Base-by-base conservation (phyloP, 2,329 filamentous ascomycete species). In the Apiospora arundinis region DNA sequence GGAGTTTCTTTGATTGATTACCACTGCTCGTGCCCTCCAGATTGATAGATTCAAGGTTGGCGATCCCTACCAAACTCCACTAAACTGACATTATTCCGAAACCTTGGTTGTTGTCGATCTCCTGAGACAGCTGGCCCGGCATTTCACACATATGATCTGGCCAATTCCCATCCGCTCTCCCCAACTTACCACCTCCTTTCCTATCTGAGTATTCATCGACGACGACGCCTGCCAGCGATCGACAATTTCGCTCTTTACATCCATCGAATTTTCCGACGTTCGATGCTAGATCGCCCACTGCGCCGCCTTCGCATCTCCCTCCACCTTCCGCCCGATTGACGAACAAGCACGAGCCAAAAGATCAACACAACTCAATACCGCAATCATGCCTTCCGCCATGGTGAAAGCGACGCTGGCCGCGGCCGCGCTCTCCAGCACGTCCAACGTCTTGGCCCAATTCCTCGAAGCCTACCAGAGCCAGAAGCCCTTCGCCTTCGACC, bases 371-470 rank as follows among this genome's bases (percentile, higher is more conserved):
- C 8, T 2, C 23, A 28, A 60, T 9, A 16, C 14, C 32, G 14
- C 25, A 75, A 79, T 76, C 68, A 86, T 86, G 84, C 83, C 81
- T 66, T 86, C 86, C 48, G 85, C 85, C 2, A 86, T 90, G 73
- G 80, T 85, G 67, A 84, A 83, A 73, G 86, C 88, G 69, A 88
- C 87, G 42, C 74, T 89, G 44, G 88, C 89, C 77, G 85, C 88
- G 25, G 82, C 85, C 9, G 78, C 82, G 56, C 82, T 90, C 12
- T 88, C 87, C 28, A 84, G 85, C 7, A 80, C 81, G 21, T 89
- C 88, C 44, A 90, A 90, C 75, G 77, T 89, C 52, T 79, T 88
- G 68, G 88, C 88, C 32, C 88, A 90, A 75, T 80, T 85, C 44
- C 85, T 90, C 74, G 82, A 85, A 49, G 83, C 87, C 21, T 86